Evolutionary conservation across 1,139 yeast genomes (phyloP), one percentile per base, ranked within the genome.

Genomic region (Lodderomyces elongisporus): DNA sequence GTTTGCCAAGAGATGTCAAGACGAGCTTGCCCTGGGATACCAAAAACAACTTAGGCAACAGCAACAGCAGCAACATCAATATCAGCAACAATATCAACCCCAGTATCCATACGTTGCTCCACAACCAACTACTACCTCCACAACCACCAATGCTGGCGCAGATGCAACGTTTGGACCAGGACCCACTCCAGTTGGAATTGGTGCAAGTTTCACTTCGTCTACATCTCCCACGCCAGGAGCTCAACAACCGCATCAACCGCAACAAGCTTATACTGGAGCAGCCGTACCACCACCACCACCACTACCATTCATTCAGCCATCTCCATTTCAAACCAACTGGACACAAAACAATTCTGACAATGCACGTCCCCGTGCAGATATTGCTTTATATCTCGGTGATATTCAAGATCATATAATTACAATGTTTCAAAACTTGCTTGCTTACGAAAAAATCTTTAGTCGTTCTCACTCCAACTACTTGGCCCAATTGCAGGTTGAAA

Each of bases 391-490:
- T 56, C 62, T 91, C 42, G 96, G 97, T 39, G 98, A 91, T 77
- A 89, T 89, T 51, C 97, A 89, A 62, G 97, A 89, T 70, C 98
- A 89, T 72, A 85, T 89, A 49, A 79, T 89, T 41, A 89, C 97
- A 13, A 89, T 89, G 97, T 84, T 80, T 57, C 96, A 88, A 58
- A 88, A 87, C 49, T 72, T 89, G 52, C 60, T 80, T 33, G 85
- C 95, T 3, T 89, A 87, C 51, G 98, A 89, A 57, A 89, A 89
- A 70, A 88, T 89, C 47, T 82, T 91, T 52, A 80, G 94, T 29
- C 74, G 97, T 45, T 83, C 95, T 1, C 97, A 89, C 56, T 74
- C 95, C 17, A 89, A 89, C 54, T 89, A 89, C 56, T 67, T 89
- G 54, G 96, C 97, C 0, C 96, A 88, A 56, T 67, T 89, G 49